These are phyloP conservation scores for Tulasnella sp. DNA, from an alignment of 768 basidiomycete species.

Conservation along the genomic window DNA sequence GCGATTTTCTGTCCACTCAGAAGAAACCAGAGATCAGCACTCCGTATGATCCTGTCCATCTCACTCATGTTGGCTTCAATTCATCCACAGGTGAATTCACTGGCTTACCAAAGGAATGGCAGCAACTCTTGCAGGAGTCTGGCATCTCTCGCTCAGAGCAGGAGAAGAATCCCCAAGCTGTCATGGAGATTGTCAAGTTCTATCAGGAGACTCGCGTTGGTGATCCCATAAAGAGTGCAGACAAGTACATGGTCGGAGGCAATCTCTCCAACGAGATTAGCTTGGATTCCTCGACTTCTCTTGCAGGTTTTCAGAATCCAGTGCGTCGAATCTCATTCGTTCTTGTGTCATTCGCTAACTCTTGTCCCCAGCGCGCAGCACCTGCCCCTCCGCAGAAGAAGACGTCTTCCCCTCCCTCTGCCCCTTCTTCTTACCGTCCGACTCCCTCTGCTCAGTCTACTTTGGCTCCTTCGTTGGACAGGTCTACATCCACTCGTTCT, in stretches of 20 bases:
- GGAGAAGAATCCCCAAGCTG: conserved; percentile 94
- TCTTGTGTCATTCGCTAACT: conserved; percentile 25
- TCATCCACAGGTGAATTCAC: conserved; percentile 97
- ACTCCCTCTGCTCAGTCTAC: conserved; percentile 59
- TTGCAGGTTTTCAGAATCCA: conserved; percentile 42
- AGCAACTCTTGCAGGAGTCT: conserved; percentile 86
- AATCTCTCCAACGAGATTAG: neutral
- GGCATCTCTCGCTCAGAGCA: conserved; percentile 91
- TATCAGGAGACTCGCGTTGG: conserved; percentile 68
- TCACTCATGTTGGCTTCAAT: conserved; percentile 99
- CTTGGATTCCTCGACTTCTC: conserved; percentile 24
- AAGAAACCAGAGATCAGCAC: conserved; percentile 89
- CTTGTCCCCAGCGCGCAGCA: conserved; percentile 30
- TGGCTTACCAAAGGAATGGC: conserved; percentile 97
- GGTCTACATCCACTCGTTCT: conserved; percentile 43
- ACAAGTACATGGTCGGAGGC: conserved; percentile 1
- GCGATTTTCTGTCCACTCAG: conserved; percentile 56
- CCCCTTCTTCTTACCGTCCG: conserved; percentile 54
- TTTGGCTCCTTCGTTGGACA: conserved; percentile 60
- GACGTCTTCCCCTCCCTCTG: conserved; percentile 22
- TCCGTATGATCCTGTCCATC: conserved; percentile 96
- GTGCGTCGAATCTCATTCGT: conserved; percentile 28
- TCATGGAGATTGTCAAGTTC: conserved; percentile 98
- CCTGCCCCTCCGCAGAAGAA: conserved; percentile 31
- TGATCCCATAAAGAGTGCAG: conserved; percentile 36